Conservation (phyloP, 2,329 filamentous ascomycete genomes). For the Dactylella cylindrospora region DNA sequence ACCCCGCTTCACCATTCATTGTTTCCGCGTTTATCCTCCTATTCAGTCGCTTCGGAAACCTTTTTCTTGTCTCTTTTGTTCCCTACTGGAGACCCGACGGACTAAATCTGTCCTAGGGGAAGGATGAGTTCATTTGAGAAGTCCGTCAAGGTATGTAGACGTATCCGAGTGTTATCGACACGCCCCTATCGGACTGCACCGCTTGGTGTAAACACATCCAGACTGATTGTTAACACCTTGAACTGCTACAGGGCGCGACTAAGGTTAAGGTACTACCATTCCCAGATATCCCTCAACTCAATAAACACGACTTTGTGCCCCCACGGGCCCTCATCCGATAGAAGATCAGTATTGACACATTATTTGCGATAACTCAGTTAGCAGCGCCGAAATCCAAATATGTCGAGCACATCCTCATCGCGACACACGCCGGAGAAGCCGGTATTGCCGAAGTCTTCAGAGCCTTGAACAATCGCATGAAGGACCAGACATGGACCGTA, state of each 20-base stretch:
- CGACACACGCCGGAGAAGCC: constrained; percentile 90
- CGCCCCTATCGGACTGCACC: not conserved
- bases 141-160: constrained; percentile 74
- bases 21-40: no score
- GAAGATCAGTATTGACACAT: no score
- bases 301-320: not conserved
- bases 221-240: not conserved
- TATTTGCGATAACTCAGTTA: no score
- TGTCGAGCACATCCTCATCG: constrained; percentile 95
- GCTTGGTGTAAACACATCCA: not conserved
- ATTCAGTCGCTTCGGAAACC: no score
- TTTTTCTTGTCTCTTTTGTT: not conserved
- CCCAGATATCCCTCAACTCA: not conserved
- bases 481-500: constrained; percentile 99
- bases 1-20: no score
- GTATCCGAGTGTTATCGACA: constrained; percentile 16
- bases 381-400: constrained; percentile 98
- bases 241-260: constrained; percentile 46
- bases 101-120: constrained; percentile 26
- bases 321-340: constrained; percentile 4
- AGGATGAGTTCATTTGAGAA: constrained; percentile 96
- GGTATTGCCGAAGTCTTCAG: constrained; percentile 96
- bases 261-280: constrained; percentile 47
- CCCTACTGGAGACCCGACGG: constrained; percentile 6
- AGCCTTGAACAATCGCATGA: constrained; percentile 79